Base-by-base conservation (phyloP, 1,284 basidiomycete species). In the Fomitiporia mediterranea region DNA sequence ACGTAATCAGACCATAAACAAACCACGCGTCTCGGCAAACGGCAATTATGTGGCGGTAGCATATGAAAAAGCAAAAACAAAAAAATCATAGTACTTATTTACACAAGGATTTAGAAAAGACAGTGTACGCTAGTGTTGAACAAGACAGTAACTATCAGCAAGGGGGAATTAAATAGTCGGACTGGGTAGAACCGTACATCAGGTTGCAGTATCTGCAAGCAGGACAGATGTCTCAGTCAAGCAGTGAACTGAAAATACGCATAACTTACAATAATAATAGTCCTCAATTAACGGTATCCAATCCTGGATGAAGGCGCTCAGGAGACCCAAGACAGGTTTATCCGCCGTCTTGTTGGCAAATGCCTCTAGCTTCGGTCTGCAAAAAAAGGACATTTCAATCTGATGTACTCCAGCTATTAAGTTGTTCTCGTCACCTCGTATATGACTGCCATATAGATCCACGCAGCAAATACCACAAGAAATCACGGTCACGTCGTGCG, bases 261-360 rank as follows among this genome's bases (percentile, higher is more conserved):
- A 28, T 42, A 6, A 80, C 91, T 66, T 65, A 94, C 92, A 97
- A 75, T 94, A 97, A 75, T 96, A 89, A 74, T 96, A 96, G 68
- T 94, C 91, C 70, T 98, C 89, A 61, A 98, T 92, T 65, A 98
- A 74, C 8, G 93, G 93, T 61, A 97, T 81, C 86, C 95, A 98
- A 66, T 95, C 94, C 62, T 84, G 83, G 59, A 94, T 70, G 55
- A 97, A 75, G 21, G 84, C 83, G 55, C 91, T 82, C 30, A 94
- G 71, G 50, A 96, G 67, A 25, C 88, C 84, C 25, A 98, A 65
- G 35, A 96, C 59, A 23, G 93, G 92, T 51, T 81, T 78, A 58
- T 76, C 75, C 17, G 84, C 77, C 23, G 86, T 79, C 43, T 70
- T 73, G 46, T 81, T 72, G 63, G 81, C 80, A 65, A 90, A 68